Base-by-base conservation (phyloP, 2,329 filamentous ascomycete species). In the Epichloe amarillans region DNA sequence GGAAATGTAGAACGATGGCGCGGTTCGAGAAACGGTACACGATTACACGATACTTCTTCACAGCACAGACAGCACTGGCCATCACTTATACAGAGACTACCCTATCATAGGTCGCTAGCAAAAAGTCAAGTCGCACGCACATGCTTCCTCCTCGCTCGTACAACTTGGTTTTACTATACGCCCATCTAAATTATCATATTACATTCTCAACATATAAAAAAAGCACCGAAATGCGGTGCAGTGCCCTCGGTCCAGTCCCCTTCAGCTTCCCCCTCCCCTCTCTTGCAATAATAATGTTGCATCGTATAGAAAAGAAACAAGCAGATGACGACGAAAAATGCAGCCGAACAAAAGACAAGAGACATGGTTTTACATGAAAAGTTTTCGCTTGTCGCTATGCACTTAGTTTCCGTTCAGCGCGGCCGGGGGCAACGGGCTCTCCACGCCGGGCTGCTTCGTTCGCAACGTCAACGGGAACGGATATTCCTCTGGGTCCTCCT, bases 401-500 rank as follows among this genome's bases (percentile, higher is more conserved):
- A 46, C 43, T 51, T 46, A 57, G 52, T 50, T 54, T 33, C 57
- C 57, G 47, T 59, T 60, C 43, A 58, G 46, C 6, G 50, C 52
- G 26, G 54, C 53, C 17, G 55, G 51, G 8, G 52, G 52, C 36
- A 47, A 49, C 10, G 56, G 53, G 40, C 50, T 54, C 37, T 73
- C 38, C 60, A 65, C 12, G 62, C 59, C 40, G 61, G 70, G 64
- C 15, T 72, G 72, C 69, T 79, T 78, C 17, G 71, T 69, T 56
- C 77, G 73, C 53, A 81, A 68, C 6, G 76, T 80, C 55, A 81
- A 64, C 26, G 77, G 76, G 66, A 80, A 81, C 1, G 76, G 73
- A 57, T 80, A 80, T 62, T 81, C 78, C n/a, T 81, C 91, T 0
- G 85, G 81, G 59, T 97, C 93, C 72, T 97, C 93, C 66, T 96